These are phyloP conservation scores for Colletotrichum gloeosporioides DNA, from an alignment of 2,329 filamentous ascomycete species.

Conservation along the genomic window DNA sequence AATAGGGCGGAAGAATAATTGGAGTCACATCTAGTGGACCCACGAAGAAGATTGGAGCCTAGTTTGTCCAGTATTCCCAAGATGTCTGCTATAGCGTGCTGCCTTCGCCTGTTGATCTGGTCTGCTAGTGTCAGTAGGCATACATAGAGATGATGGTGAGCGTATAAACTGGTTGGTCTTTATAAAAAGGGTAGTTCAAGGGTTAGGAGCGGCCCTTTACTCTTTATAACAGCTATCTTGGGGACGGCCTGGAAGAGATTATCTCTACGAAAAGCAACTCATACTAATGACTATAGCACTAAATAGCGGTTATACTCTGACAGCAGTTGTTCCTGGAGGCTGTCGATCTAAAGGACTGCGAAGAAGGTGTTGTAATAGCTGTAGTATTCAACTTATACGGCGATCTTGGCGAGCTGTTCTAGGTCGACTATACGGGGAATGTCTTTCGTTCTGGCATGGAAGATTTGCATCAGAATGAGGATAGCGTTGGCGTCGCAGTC, in stretches of 20 bases:
- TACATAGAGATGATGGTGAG: neutral
- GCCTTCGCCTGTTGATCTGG: neutral
- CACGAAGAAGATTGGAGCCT: neutral
- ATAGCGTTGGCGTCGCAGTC: conserved; percentile 32
- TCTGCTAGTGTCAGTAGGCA: neutral
- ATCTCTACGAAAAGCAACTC: conserved; percentile 17
- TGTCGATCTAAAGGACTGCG: conserved; percentile 16
- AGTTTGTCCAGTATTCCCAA: neutral
- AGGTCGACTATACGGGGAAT: conserved; percentile 25
- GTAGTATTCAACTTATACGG: conserved; percentile 32
- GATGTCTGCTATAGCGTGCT: neutral
- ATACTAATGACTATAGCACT: conserved; percentile 9
- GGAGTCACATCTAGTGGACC: neutral
- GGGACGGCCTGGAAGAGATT: conserved; percentile 12
- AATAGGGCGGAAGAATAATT: neutral
- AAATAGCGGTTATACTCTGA: conserved; percentile 7
- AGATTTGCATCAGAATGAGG: conserved; percentile 31
- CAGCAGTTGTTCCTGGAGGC: neutral
- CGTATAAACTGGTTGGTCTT: neutral
- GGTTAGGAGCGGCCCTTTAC: neutral
- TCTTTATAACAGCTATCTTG: conserved; percentile 8
- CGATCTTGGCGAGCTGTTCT: conserved; percentile 29
- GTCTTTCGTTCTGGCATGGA: conserved; percentile 27
- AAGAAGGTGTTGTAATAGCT: conserved; percentile 28
- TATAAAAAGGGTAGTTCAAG: neutral